Conservation (phyloP, 1,284 basidiomycete species). For the Violaceomyces palustris region DNA sequence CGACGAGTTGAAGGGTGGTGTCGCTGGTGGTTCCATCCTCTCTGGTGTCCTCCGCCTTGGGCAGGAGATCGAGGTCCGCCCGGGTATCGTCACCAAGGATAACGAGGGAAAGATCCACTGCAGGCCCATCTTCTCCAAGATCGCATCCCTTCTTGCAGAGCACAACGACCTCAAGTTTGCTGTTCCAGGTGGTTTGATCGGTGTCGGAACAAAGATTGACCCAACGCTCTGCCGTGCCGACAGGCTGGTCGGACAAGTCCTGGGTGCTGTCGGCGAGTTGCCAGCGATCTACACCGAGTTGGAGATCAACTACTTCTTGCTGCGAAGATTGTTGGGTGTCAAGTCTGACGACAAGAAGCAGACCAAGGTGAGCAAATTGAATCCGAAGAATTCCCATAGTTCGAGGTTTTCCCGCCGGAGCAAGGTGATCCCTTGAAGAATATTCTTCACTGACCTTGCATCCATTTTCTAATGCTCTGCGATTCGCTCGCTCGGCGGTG, state of each 20-base stretch:
- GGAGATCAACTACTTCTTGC: constrained; percentile 65
- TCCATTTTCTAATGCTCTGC: too few relatives aligned
- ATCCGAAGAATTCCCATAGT: too few relatives aligned
- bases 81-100: constrained; percentile 95
- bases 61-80: constrained; percentile 92
- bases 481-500: too few relatives aligned
- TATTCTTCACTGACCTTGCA: too few relatives aligned
- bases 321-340: constrained; percentile 87
- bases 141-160: constrained; percentile 88
- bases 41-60: constrained; percentile 84
- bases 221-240: constrained; percentile 95
- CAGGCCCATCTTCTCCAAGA: constrained; percentile 85
- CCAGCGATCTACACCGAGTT: constrained; percentile 88
- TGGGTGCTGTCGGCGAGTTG: constrained; percentile 86
- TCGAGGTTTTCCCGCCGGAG: too few relatives aligned
- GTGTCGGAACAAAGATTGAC: constrained; percentile 94
- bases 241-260: constrained; percentile 89
- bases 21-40: constrained; percentile 93
- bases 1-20: constrained; percentile 93
- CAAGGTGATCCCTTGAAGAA: too few relatives aligned
- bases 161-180: constrained; percentile 91
- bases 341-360: constrained; percentile 98
- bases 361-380: constrained; percentile 70
- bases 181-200: constrained; percentile 93
- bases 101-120: constrained; percentile 82